Evolutionary conservation across 345 rosid species (phyloP).

Genomic region (Salix purpurea): DNA sequence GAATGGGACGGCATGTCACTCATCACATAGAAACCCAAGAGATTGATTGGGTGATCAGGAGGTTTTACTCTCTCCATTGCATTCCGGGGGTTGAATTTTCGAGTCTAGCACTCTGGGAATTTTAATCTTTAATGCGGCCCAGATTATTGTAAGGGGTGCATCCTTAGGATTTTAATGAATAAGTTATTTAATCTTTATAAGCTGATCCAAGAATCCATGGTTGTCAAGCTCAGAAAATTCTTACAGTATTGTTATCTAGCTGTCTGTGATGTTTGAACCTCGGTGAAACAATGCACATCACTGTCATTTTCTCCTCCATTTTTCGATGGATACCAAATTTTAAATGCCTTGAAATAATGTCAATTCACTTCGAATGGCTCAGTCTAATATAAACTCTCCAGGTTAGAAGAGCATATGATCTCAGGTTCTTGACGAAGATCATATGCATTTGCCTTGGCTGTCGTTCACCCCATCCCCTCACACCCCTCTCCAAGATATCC

Average conservation of each 20-base stretch:
- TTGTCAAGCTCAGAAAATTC: not conserved
- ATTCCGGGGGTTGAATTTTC: too few species aligned
- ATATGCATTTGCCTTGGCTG: not conserved
- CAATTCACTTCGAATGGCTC: not conserved
- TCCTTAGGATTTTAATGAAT: too few species aligned
- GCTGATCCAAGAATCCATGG: too few species aligned
- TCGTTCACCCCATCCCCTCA: not conserved
- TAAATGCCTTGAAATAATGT: not conserved
- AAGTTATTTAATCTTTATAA: too few species aligned
- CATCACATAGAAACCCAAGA: too few species aligned
- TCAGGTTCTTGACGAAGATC: not conserved
- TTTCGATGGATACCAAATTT: not conserved
- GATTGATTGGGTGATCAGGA: too few species aligned
- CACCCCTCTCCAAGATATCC: not conserved
- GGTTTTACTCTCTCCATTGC: too few species aligned
- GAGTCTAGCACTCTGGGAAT: too few species aligned
- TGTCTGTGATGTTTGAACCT: not conserved
- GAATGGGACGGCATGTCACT: not conserved
- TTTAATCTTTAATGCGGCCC: too few species aligned
- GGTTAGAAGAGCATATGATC: not conserved
- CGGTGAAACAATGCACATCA: not conserved
- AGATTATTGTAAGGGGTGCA: too few species aligned
- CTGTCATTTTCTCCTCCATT: not conserved
- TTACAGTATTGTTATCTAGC: not conserved
- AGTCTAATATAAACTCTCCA: not conserved